phyloP scores from a whole-genome alignment of 2,329 filamentous ascomycete genomes.

The Thielaviopsis punctulata region DNA sequence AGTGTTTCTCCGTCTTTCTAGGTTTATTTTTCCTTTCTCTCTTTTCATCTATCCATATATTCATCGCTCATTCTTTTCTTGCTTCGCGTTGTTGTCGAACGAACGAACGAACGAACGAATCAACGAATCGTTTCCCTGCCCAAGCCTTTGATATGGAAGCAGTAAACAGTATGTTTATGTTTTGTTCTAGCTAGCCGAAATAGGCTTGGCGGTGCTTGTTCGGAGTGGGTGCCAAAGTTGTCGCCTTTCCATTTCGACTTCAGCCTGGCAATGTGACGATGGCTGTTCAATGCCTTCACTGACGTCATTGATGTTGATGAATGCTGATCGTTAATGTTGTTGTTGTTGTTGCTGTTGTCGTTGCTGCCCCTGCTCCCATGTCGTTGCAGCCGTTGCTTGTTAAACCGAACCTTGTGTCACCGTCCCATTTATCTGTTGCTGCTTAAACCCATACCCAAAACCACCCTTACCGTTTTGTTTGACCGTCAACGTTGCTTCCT shows the following conservation, averaged over 20 bases:
- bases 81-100: not conserved
- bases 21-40: not conserved
- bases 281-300: not conserved
- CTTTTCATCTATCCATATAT: not conserved
- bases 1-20: not conserved
- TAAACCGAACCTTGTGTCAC: slow-evolving; percentile 6
- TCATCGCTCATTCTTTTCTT: not conserved
- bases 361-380: not conserved
- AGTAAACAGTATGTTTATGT: not conserved
- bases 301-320: not conserved
- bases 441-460: not conserved
- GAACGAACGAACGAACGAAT: no score
- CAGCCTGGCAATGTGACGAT: not conserved
- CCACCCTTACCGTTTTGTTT: not conserved
- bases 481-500: not conserved
- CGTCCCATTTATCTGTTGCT: slow-evolving; percentile 4
- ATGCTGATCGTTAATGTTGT: not conserved
- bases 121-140: not conserved
- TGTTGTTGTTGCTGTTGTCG: not conserved
- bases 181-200: not conserved
- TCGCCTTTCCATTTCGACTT: no score
- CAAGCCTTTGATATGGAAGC: not conserved
- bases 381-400: not conserved
- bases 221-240: not conserved
- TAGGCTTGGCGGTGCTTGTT: not conserved